phyloP scores from a whole-genome alignment of 208 protist genomes.

The Acanthamoeba culbertsoni region DNA sequence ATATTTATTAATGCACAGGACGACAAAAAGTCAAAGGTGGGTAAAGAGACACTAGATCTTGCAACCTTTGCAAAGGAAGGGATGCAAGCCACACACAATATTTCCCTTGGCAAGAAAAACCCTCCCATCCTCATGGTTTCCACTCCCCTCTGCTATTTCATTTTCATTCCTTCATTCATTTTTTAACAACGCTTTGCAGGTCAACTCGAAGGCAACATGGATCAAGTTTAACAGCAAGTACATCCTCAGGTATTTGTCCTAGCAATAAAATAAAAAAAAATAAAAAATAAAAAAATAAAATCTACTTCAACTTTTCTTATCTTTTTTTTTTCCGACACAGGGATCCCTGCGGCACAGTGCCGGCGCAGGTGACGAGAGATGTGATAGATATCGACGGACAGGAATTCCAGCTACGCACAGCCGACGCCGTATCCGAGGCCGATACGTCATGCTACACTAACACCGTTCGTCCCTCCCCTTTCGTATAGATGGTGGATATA shows the following conservation, averaged over 20 bases:
- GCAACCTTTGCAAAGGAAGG: not conserved
- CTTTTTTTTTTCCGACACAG: too few species aligned
- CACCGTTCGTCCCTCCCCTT: not conserved
- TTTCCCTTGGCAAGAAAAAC: slow-evolving; percentile 25
- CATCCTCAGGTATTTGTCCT: slow-evolving; percentile 27
- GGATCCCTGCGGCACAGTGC: too few species aligned
- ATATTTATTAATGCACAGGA: not conserved
- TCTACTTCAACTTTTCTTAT: too few species aligned
- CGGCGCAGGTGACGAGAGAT: not conserved
- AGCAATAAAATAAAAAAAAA: too few species aligned
- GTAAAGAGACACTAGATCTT: slow-evolving; percentile 13
- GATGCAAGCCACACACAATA: not conserved
- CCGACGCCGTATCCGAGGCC: slow-evolving; percentile 5
- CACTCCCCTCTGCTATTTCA: not conserved
- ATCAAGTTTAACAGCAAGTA: slow-evolving; percentile 13
- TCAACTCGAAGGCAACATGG: not conserved
- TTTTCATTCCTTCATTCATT: not conserved
- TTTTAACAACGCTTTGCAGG: not conserved
- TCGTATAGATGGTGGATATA: too few species aligned
- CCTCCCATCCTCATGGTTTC: not conserved
- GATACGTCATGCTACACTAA: slow-evolving; percentile 32
- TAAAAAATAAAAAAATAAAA: too few species aligned
- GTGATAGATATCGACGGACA: not conserved
- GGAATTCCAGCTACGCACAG: slow-evolving; percentile 42
- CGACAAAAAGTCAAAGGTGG: slow-evolving; percentile 35